A percentile compares a stretch with the other conserved stretches of the same genome.
phyloP scores from a whole-genome alignment of 2,329 filamentous ascomycete species.

The Raffaelea albimanens region DNA sequence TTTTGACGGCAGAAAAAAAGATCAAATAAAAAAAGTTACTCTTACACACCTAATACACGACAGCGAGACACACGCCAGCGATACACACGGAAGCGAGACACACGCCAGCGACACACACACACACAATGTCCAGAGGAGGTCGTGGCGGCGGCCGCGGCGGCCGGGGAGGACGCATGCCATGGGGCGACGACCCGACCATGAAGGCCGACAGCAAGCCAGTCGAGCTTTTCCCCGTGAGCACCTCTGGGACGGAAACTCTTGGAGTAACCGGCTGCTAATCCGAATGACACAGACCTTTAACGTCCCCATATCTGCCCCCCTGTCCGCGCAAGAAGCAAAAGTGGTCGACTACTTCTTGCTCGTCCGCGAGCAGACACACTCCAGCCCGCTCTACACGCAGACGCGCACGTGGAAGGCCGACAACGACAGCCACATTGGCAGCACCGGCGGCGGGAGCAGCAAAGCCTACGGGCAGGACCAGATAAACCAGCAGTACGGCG shows the following conservation, averaged over 20 bases:
- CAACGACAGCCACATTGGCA: constrained; percentile 17
- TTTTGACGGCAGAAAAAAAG: too few species aligned
- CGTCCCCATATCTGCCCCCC: constrained; percentile 34
- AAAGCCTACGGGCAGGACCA: constrained; percentile 47
- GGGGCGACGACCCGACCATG: constrained; percentile 43
- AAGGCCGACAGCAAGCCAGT: constrained; percentile 42
- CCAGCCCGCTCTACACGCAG: constrained; percentile 46
- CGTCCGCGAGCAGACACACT: constrained; percentile 47
- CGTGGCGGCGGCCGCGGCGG: constrained; percentile 40
- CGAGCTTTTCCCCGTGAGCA: constrained; percentile 50
- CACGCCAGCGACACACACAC: background rate
- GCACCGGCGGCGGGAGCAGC: constrained; percentile 18
- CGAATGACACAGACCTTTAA: constrained; percentile 39
- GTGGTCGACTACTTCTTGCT: constrained; percentile 43
- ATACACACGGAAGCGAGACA: background rate
- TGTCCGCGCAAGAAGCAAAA: constrained; percentile 34
- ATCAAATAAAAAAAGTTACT: too few species aligned
- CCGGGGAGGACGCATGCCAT: constrained; percentile 31
- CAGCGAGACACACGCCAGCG: background rate
- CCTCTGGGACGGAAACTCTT: too few species aligned
- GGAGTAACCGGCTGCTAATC: background rate
- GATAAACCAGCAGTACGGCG: constrained; percentile 45
- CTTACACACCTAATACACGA: too few species aligned
- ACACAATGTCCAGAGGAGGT: constrained; percentile 44
- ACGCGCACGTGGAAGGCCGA: constrained; percentile 33